Base-by-base conservation (phyloP, 106 monocot genomes). In the Dioscorea zingiberensis region DNA sequence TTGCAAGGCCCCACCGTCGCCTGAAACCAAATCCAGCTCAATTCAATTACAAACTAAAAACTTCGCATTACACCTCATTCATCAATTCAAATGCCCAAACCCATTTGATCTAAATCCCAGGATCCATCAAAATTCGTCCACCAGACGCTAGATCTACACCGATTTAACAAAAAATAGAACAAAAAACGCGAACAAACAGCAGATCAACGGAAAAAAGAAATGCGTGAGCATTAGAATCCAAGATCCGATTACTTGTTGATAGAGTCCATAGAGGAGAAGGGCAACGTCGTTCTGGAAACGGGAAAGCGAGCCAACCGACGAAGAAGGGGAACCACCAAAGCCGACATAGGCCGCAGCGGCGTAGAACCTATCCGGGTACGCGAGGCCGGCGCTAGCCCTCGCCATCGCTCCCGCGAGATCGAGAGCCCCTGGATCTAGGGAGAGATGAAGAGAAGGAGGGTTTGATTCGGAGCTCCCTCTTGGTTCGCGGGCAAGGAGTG, bases 1-100 rank as follows among this genome's bases (percentile, higher is more conserved):
- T 47, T 80, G 70, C 91, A 97, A 54, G 88, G 85, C 22, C 95
- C 95, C 15, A 80, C 69, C 13, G 88, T 97, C 21, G 95, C 95
- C 95, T 97, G 83, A 69, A 73, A 21, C 47, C 1, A 70, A 27
- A 57, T 11, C 24, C 23, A 55, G 48, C 60, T 15, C 10, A 17
- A 14, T 26, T 13, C 25, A 48, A 64, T 23, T 4, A 25, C 25
- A 26, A 38, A 10, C 38, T 6, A 38, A 1, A 38, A 38, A 38
- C 38, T 10, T 38, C 38, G 38, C 38, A 38, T 38, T 38, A 0
- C 38, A 38, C 38, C 38, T 51, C 8, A 51, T 18, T 51, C 15
- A 18, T 18, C 51, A 51, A 51, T 51, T 51, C 19, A 51, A 51
- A 51, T 13, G 13, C 64, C 45, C 30, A 64, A 21, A 11, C 7